These are phyloP conservation scores for Euphrasia arctica DNA, from an alignment of 305 asterid species.

Conservation along the genomic window DNA sequence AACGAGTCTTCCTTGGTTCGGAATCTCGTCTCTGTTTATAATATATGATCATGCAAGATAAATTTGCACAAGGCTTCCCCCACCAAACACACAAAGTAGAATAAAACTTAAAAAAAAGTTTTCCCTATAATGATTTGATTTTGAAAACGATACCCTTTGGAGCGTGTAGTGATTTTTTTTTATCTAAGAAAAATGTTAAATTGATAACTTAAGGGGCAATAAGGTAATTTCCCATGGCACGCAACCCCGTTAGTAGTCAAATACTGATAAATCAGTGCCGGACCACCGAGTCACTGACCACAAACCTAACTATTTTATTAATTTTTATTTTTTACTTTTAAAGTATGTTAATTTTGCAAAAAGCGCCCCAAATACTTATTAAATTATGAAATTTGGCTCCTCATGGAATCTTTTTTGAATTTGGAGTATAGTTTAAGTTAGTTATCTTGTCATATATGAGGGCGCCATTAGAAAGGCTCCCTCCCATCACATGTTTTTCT, in stretches of 20 bases:
- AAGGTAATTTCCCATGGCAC: not conserved
- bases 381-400: slow-evolving; percentile 7
- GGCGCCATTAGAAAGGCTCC: slow-evolving; percentile 7
- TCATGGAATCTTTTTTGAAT: not conserved
- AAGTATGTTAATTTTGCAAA: slow-evolving; percentile 10
- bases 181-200: not conserved
- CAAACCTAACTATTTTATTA: not conserved
- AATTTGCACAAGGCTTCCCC: not conserved
- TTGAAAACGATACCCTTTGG: slow-evolving; percentile 21
- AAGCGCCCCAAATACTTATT: not conserved
- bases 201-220: not conserved
- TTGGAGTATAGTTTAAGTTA: slow-evolving; percentile 1
- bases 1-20: too few relatives aligned
- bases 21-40: too few relatives aligned
- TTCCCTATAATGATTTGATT: slow-evolving; percentile 21
- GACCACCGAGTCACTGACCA: not conserved
- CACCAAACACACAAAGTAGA: not conserved
- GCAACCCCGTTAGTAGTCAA: not conserved
- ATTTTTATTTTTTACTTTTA: too few relatives aligned
- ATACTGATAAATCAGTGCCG: not conserved
- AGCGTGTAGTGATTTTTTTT: slow-evolving; percentile 10
- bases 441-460: not conserved
- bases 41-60: not conserved
- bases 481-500: not conserved
- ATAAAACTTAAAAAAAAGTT: not conserved